These are phyloP conservation scores for Cryptococcus amylolentus DNA, from an alignment of 1,284 basidiomycete species.

Conservation along the genomic window DNA sequence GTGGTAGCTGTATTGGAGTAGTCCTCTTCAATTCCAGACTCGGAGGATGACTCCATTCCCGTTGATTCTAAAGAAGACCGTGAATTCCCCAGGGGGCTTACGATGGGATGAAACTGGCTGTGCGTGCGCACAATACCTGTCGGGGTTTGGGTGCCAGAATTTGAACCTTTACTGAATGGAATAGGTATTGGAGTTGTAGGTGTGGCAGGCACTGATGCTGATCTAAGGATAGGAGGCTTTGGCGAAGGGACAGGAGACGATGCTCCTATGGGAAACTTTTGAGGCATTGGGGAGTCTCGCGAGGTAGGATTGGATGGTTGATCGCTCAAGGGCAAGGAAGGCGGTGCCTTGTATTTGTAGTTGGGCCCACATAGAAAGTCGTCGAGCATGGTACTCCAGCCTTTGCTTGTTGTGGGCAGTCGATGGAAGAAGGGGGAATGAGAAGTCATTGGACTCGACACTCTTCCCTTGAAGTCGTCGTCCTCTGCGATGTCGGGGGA, in stretches of 20 bases:
- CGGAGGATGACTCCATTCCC: conserved; percentile 1
- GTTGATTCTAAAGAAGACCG: conserved; percentile 20
- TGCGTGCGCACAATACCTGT: neutral
- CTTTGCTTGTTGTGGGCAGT: neutral
- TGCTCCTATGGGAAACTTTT: neutral
- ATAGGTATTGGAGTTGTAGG: conserved; percentile 8
- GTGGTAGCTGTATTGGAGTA: neutral
- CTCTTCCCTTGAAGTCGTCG: conserved; percentile 2
- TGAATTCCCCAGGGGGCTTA: conserved; percentile 22
- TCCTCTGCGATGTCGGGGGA: conserved; percentile 3
- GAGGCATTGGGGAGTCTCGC: conserved; percentile 7
- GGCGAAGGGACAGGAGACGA: conserved; percentile 1
- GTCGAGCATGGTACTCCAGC: neutral
- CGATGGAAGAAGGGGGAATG: conserved; percentile 17
- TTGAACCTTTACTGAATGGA: neutral
- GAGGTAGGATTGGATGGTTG: conserved; percentile 10
- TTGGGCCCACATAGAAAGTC: conserved; percentile 41
- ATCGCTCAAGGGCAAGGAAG: conserved; percentile 5
- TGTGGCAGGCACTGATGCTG: conserved; percentile 12
- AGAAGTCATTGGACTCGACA: conserved; percentile 14
- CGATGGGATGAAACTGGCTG: conserved; percentile 3
- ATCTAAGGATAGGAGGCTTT: conserved; percentile 8
- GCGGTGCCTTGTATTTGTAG: neutral
- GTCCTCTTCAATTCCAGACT: conserved; percentile 7
- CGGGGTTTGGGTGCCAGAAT: neutral